A percentile compares a stretch with the other conserved stretches of the same genome.
Conservation (phyloP, 2,329 filamentous ascomycete species). For the Juglanconis juglandina region DNA sequence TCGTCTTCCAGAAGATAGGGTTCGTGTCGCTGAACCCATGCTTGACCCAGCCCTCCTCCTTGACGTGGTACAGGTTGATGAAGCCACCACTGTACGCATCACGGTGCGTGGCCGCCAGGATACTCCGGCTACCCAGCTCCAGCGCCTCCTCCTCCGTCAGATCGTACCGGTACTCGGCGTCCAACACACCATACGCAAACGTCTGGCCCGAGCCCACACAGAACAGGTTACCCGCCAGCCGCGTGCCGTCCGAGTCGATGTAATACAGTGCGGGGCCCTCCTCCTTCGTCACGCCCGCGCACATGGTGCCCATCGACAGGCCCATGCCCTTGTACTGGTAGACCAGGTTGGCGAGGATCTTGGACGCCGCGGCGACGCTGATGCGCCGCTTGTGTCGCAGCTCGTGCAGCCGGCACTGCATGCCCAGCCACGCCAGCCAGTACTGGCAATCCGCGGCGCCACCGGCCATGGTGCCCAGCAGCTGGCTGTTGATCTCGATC, state of each 20-base stretch:
- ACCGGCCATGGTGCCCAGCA: slow-evolving; percentile 97
- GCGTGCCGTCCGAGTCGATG: slow-evolving; percentile 94
- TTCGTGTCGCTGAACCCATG: slow-evolving; percentile 98
- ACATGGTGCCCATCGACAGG: slow-evolving; percentile 99
- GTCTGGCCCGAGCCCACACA: slow-evolving; percentile 98
- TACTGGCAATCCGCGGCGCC: slow-evolving; percentile 99
- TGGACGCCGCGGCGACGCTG: slow-evolving; percentile 92
- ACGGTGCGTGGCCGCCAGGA: slow-evolving; percentile 91
- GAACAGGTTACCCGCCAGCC: slow-evolving; percentile 90
- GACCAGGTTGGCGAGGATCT: slow-evolving; percentile 97
- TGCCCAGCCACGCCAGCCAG: slow-evolving; percentile 97
- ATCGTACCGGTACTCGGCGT: slow-evolving; percentile 92
- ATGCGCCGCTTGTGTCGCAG: slow-evolving; percentile 99
- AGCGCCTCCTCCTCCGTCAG: slow-evolving; percentile 83
- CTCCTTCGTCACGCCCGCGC: slow-evolving; percentile 89
- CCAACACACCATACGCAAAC: slow-evolving; percentile 96
- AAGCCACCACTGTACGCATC: slow-evolving; percentile 98
- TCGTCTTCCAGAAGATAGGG: slow-evolving; percentile 99
- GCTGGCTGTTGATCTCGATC: slow-evolving; percentile 92
- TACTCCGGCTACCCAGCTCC: slow-evolving; percentile 85
- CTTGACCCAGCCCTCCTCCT: slow-evolving; percentile 98
- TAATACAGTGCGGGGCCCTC: slow-evolving; percentile 98
- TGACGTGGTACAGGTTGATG: slow-evolving; percentile 99
- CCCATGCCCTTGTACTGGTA: slow-evolving; percentile 99
- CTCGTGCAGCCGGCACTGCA: slow-evolving; percentile 99